Percentiles rank a stretch among this genome's conserved stretches.
phyloP scores from a whole-genome alignment of 306 rosid genomes.

The Vigna radiata region DNA sequence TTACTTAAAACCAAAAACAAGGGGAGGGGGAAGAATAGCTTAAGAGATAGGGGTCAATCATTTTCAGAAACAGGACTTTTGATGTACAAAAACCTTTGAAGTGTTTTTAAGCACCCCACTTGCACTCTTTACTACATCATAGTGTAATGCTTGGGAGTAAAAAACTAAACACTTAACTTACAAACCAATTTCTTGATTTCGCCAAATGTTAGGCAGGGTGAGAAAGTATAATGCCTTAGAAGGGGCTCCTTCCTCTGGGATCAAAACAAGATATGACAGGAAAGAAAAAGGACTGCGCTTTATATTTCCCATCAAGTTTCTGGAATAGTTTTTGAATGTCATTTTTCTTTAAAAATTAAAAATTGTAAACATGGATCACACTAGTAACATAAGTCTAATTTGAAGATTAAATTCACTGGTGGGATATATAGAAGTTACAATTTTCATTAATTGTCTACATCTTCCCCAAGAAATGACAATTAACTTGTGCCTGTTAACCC shows the following conservation, averaged over 20 bases:
- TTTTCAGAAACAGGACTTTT: too few species aligned
- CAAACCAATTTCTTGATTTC: conserved; percentile 9
- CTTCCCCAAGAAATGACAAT: conserved; percentile 23
- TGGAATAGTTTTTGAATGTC: not conserved
- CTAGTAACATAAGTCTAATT: conserved; percentile 14
- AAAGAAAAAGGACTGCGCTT: not conserved
- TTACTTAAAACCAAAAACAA: not conserved
- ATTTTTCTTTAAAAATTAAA: not conserved
- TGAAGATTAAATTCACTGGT: not conserved
- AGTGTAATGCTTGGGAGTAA: not conserved
- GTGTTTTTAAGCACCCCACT: not conserved
- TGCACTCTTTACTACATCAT: not conserved
- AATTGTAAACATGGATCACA: not conserved
- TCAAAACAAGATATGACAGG: conserved; percentile 16
- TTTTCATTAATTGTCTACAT: not conserved
- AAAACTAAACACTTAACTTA: not conserved
- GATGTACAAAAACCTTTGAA: not conserved
- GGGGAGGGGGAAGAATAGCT: not conserved
- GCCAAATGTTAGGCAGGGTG: not conserved
- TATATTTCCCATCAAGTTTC: conserved; percentile 14
- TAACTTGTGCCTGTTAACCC: not conserved
- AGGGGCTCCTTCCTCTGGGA: not conserved
- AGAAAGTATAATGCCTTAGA: conserved; percentile 1
- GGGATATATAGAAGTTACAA: not conserved
- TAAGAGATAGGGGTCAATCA: too few species aligned